These are phyloP conservation scores for Monosporascus cannonballus DNA, from an alignment of 2,329 filamentous ascomycete genomes.

Conservation along the genomic window DNA sequence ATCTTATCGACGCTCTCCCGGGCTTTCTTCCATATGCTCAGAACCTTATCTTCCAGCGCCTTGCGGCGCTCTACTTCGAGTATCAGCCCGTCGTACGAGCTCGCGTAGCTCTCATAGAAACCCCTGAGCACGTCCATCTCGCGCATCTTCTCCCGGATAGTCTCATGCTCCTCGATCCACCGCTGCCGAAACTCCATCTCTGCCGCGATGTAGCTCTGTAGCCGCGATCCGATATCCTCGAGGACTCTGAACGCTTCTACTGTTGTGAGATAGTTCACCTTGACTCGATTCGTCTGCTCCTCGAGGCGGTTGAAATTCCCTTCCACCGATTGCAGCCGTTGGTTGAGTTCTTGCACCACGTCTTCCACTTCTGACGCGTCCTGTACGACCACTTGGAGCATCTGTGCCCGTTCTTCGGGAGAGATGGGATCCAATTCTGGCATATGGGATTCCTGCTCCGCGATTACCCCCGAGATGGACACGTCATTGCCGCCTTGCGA, in stretches of 20 bases:
- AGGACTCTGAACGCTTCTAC: slow-evolving; percentile 60
- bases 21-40: slow-evolving; percentile 70
- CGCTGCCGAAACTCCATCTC: slow-evolving; percentile 56
- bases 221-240: slow-evolving; percentile 58
- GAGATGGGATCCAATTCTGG: slow-evolving; percentile 62
- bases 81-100: slow-evolving; percentile 77
- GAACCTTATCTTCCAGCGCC: slow-evolving; percentile 66
- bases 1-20: slow-evolving; percentile 70
- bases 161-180: slow-evolving; percentile 71
- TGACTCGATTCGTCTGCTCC: slow-evolving; percentile 53
- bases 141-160: slow-evolving; percentile 61
- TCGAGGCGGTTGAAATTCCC: slow-evolving; percentile 57
- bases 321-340: slow-evolving; percentile 73
- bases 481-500: slow-evolving; percentile 42
- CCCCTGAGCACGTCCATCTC: slow-evolving; percentile 71
- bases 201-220: slow-evolving; percentile 60
- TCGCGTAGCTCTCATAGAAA: slow-evolving; percentile 84
- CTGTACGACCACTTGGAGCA: slow-evolving; percentile 72
- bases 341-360: slow-evolving; percentile 64
- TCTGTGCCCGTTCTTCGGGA: slow-evolving; percentile 70
- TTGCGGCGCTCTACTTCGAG: slow-evolving; percentile 76
- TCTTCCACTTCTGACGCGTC: slow-evolving; percentile 64
- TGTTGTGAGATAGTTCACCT: slow-evolving; percentile 50
- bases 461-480: slow-evolving; percentile 62
- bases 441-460: slow-evolving; percentile 47